Evolutionary conservation across 1,284 basidiomycete genomes (phyloP), one percentile per base, ranked within the genome.

Genomic region (Pyrrhoderma noxium): DNA sequence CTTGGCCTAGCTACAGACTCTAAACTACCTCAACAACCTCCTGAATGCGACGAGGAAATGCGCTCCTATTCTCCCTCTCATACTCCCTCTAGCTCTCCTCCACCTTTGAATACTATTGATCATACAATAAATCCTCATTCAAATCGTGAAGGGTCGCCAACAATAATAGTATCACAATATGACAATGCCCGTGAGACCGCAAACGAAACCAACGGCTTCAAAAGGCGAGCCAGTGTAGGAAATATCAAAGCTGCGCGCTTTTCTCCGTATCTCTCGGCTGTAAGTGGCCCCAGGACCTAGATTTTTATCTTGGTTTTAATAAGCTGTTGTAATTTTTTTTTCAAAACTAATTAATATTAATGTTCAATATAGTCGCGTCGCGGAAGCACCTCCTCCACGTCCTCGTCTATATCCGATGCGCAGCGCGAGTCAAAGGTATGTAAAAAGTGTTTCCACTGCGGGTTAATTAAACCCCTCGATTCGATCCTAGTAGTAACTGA

Each of bases 1-100:
- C 73, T 89, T 59, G 87, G 84, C 56, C 73, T 65, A 59, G 70
- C 63, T 60, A 68, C 58, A 62, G 73, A 69, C 65, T 71, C 11
- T 66, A 65, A 54, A 74, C 72, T 34, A 70, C 63, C 55, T 71
- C 69, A 72, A 54, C 57, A 74, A 42, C 67, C 71, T 53, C 75
- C 79, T 49, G 60, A 65, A n/a, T n/a, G n/a, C 43, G 5, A 22
- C 38, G 63, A 64, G 35, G 8, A 49, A 8, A 60, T 65, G 16
- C 59, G 63, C 35, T 63, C 64, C 5, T 57, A 45, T 47, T 7
- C 38, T 41, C 16, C 11, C 27, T 47, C 49, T 34, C 38, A 18
- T 8, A 51, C 53, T 25, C 53, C 45, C 13, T 47, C 50, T 18
- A 25, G 35, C 34, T 52, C 51, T 34, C 46, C 54, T 18, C 35